A percentile compares a stretch with the other conserved stretches of the same genome.
These are phyloP conservation scores for Penicillium rolfsii DNA, from an alignment of 2,329 filamentous ascomycete species.

Conservation along the genomic window DNA sequence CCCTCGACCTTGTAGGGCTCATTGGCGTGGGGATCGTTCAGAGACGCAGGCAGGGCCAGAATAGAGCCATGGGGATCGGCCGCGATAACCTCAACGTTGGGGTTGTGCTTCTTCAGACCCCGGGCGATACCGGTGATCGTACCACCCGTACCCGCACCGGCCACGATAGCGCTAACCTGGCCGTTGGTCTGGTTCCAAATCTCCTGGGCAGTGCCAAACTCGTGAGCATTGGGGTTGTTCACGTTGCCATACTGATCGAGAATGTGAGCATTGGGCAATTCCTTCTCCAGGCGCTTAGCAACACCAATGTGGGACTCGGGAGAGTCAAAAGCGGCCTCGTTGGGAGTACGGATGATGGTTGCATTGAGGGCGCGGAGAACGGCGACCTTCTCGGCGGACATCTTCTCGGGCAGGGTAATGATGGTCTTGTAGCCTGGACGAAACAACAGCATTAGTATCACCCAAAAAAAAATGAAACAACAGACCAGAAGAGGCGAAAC, in stretches of 20 bases:
- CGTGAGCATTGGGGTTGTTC: constrained; percentile 92
- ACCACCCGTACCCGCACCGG: constrained; percentile 91
- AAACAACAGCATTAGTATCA: background rate
- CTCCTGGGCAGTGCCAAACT: constrained; percentile 92
- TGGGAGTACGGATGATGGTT: constrained; percentile 96
- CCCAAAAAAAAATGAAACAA: background rate
- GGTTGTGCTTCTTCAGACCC: constrained; percentile 85
- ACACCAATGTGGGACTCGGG: constrained; percentile 98
- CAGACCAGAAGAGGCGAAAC: constrained; percentile 2
- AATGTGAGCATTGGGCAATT: constrained; percentile 96
- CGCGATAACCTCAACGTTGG: constrained; percentile 82
- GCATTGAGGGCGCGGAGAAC: constrained; percentile 91
- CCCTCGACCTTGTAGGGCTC: constrained; percentile 96
- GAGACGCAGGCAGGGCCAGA: constrained; percentile 74
- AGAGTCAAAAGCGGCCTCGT: constrained; percentile 89
- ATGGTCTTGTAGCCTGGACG: constrained; percentile 82
- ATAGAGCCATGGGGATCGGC: constrained; percentile 93
- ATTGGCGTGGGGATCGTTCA: constrained; percentile 82
- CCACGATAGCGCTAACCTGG: constrained; percentile 79
- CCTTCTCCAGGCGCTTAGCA: constrained; percentile 84
- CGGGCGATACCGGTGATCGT: constrained; percentile 89
- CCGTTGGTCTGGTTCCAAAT: constrained; percentile 91
- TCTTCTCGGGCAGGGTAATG: constrained; percentile 98
- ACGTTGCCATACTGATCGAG: constrained; percentile 92
- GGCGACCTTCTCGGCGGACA: constrained; percentile 97